A percentile compares a stretch with the other conserved stretches of the same genome.
phyloP scores from a whole-genome alignment of 2,329 filamentous ascomycete genomes.

The Fusarium sp. region DNA sequence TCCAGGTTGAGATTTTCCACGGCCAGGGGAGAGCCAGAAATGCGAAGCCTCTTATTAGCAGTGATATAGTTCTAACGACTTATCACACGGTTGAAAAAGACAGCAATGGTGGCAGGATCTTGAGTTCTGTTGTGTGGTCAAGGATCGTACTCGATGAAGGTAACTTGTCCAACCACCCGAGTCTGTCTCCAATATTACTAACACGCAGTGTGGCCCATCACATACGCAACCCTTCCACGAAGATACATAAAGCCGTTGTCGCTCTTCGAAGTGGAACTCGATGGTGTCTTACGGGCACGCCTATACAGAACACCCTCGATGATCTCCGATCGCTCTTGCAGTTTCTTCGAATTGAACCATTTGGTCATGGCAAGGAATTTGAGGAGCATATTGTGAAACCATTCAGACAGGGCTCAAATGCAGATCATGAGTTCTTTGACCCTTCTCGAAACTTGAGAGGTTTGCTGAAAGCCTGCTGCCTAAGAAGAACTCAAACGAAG shows the following conservation, averaged over 20 bases:
- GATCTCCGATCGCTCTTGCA: background rate
- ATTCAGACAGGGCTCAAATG: accelerated
- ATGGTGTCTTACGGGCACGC: background rate
- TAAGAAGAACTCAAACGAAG: accelerated
- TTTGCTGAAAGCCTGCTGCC: background rate
- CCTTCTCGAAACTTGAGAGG: background rate
- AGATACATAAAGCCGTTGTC: accelerated
- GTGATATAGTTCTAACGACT: background rate
- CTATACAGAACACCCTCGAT: background rate
- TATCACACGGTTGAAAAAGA: background rate
- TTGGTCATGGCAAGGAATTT: accelerated
- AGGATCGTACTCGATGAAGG: constrained; percentile 2
- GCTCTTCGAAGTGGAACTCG: accelerated
- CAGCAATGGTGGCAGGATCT: accelerated
- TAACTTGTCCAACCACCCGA: accelerated
- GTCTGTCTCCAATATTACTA: background rate
- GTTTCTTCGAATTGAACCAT: background rate
- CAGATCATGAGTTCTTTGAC: accelerated
- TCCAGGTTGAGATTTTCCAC: background rate
- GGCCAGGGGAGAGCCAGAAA: background rate
- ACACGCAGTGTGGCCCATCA: background rate
- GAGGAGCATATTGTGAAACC: background rate
- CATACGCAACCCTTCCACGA: background rate
- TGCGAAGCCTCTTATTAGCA: accelerated
- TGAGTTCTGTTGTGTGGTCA: background rate